Evolutionary conservation across 1,284 basidiomycete genomes (phyloP).

Genomic region (Apiotrichum akiyoshidainum): DNA sequence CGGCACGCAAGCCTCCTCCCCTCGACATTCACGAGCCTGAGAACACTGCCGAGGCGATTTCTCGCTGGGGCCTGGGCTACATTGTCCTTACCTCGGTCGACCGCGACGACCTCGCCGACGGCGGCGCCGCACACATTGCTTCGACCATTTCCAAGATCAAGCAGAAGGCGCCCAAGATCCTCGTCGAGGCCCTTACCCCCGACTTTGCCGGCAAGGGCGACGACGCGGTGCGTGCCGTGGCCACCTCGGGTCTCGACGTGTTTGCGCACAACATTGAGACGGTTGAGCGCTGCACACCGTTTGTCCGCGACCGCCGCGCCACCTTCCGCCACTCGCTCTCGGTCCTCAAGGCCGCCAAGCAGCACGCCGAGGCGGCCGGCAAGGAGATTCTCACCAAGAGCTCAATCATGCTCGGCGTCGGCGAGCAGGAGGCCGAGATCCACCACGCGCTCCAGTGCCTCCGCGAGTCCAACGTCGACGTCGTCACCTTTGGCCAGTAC

Average conservation of each 20-base stretch:
- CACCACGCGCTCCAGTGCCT: slow-evolving; percentile 80
- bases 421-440: slow-evolving; percentile 82
- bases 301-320: slow-evolving; percentile 90
- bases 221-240: slow-evolving; percentile 74
- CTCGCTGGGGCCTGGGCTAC: slow-evolving; percentile 96
- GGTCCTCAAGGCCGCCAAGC: slow-evolving; percentile 81
- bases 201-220: slow-evolving; percentile 78
- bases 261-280: slow-evolving; percentile 99
- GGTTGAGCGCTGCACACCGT: slow-evolving; percentile 86
- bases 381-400: slow-evolving; percentile 88
- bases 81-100: slow-evolving; percentile 97
- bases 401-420: slow-evolving; percentile 97
- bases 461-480: slow-evolving; percentile 83
- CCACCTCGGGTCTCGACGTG: slow-evolving; percentile 89
- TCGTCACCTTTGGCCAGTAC: slow-evolving; percentile 99
- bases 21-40: slow-evolving; percentile 96
- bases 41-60: slow-evolving; percentile 96
- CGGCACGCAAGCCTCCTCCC: slow-evolving; percentile 79
- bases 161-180: slow-evolving; percentile 89
- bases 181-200: slow-evolving; percentile 94
- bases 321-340: slow-evolving; percentile 84
- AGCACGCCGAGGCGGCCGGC: slow-evolving; percentile 73
- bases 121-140: slow-evolving; percentile 90
- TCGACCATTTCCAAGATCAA: slow-evolving; percentile 94
- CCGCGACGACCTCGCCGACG: slow-evolving; percentile 89